Evolutionary conservation across 176 grass and related monocot species (phyloP).

Genomic region (Neostapfia colusana): DNA sequence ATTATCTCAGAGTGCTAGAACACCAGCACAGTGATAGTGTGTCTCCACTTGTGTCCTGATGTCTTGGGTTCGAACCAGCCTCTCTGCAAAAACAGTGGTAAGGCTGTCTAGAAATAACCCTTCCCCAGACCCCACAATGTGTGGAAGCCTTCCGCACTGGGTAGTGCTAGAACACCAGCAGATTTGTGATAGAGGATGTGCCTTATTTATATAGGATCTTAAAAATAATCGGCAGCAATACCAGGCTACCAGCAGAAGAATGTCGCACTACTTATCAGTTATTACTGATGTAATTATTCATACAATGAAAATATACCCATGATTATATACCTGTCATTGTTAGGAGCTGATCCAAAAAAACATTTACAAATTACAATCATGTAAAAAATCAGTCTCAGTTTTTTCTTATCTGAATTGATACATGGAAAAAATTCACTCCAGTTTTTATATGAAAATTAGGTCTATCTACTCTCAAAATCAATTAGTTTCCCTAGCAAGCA

Average conservation of each 20-base stretch:
- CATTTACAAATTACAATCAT: not conserved
- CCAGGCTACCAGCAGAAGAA: not conserved
- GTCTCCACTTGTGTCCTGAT: no score
- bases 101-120: no score
- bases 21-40: not conserved
- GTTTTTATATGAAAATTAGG: not conserved
- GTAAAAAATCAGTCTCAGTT: not conserved
- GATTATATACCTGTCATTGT: not conserved
- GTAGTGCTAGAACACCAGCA: not conserved
- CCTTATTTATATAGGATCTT: not conserved
- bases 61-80: no score
- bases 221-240: not conserved
- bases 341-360: not conserved
- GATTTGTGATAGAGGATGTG: not conserved
- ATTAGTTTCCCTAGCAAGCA: not conserved
- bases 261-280: not conserved
- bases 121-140: no score
- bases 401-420: not conserved
- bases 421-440: not conserved
- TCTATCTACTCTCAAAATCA: not conserved
- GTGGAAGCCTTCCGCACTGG: no score
- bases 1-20: not conserved
- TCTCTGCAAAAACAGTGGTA: no score
- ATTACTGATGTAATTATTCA: no score
- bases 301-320: not conserved